A percentile compares a stretch with the other conserved stretches of the same genome.
phyloP scores from a whole-genome alignment of 1,284 basidiomycete species.

The Wolfiporia cocos region DNA sequence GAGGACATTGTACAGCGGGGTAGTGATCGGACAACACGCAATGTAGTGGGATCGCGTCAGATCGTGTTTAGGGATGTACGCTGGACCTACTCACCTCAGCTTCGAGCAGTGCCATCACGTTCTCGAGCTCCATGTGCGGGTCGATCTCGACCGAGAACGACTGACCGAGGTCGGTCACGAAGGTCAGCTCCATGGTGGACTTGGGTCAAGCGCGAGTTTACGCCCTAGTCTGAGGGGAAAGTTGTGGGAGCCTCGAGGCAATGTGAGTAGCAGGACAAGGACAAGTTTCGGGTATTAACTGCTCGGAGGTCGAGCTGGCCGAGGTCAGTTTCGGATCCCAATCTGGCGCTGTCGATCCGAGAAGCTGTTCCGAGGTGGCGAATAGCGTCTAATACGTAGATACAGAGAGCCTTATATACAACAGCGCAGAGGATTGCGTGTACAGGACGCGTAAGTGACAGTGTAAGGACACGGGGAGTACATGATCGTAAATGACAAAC shows the following conservation, averaged over 20 bases:
- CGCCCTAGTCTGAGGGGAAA: neutral
- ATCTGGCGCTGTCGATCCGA: no score
- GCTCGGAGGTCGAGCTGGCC: no score
- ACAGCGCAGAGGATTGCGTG: conserved; percentile 1
- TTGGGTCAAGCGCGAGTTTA: conserved; percentile 4
- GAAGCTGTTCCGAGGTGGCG: no score
- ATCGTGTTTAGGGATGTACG: no score
- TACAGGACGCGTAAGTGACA: conserved; percentile 3
- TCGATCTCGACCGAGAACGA: conserved; percentile 81
- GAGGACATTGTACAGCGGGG: neutral
- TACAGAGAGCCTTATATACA: no score
- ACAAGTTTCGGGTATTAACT: no score
- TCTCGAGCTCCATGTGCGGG: conserved; percentile 81
- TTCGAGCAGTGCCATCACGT: conserved; percentile 85
- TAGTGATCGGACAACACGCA: no score
- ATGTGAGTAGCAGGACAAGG: neutral
- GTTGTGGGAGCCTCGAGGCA: neutral
- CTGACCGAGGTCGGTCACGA: conserved; percentile 73
- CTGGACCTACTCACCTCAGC: conserved; percentile 68
- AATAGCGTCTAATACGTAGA: no score
- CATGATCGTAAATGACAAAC: conserved; percentile 1
- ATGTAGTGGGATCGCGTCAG: no score
- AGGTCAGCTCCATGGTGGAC: conserved; percentile 71
- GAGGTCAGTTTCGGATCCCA: no score
- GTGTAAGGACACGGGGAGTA: neutral